These are phyloP conservation scores for Ogataea chonburiensis DNA, from an alignment of 805 yeast species.

Conservation along the genomic window DNA sequence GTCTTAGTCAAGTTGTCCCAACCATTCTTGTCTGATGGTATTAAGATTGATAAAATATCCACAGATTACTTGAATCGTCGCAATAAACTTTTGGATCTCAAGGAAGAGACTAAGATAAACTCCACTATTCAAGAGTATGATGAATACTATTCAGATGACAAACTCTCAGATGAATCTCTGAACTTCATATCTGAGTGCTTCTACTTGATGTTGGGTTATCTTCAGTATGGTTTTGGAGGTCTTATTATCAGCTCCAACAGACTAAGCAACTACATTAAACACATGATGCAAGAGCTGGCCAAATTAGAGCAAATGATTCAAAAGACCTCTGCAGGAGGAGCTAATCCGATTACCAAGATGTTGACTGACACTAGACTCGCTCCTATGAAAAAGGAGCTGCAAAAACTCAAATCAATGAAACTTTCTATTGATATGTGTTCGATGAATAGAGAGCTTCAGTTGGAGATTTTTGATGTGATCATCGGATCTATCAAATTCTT, in stretches of 20 bases:
- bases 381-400: conserved; percentile 36
- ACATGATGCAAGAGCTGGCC: conserved; percentile 52
- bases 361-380: conserved; percentile 28
- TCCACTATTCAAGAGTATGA: conserved; percentile 71
- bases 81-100: conserved; percentile 56
- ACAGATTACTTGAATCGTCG: conserved; percentile 59
- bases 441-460: conserved; percentile 52
- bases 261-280: conserved; percentile 47
- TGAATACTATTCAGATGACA: conserved; percentile 46
- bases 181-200: conserved; percentile 94
- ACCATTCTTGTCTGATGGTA: conserved; percentile 69
- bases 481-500: conserved; percentile 75
- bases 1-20: conserved; percentile 69
- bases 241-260: conserved; percentile 56
- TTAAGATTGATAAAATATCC: conserved; percentile 78
- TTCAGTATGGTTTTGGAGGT: conserved; percentile 91
- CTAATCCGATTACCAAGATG: conserved; percentile 32
- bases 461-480: conserved; percentile 71
- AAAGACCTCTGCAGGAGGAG: conserved; percentile 14
- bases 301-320: conserved; percentile 42
- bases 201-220: conserved; percentile 70
- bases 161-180: conserved; percentile 31
- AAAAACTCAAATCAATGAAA: conserved; percentile 42
- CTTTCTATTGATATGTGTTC: conserved; percentile 65
- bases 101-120: conserved; percentile 80